These are phyloP conservation scores for Cardamine resedifolia DNA, from an alignment of 345 rosid species.

Conservation along the genomic window DNA sequence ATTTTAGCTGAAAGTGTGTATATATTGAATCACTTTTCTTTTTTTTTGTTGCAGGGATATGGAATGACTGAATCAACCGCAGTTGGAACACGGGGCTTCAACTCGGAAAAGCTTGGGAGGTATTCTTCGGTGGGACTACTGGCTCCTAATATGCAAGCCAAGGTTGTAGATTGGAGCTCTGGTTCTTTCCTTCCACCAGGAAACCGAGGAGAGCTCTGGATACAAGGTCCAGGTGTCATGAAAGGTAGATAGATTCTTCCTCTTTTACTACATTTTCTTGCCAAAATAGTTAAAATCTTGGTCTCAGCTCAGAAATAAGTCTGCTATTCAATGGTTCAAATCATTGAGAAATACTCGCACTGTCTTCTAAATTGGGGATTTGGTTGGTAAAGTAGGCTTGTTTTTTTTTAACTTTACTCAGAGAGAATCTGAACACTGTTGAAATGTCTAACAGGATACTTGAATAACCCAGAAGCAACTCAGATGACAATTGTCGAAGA, in stretches of 20 bases:
- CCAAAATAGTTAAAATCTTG: not conserved
- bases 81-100: constrained; percentile 80
- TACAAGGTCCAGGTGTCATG: constrained; percentile 80
- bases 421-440: not conserved
- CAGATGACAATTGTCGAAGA: constrained; percentile 52
- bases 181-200: constrained; percentile 69
- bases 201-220: constrained; percentile 73
- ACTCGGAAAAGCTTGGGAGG: constrained; percentile 40
- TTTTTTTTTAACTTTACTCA: not conserved
- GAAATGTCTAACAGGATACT: constrained; percentile 48
- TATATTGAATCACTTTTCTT: not conserved
- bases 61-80: constrained; percentile 89
- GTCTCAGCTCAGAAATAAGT: not conserved
- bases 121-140: constrained; percentile 71
- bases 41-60: constrained; percentile 58
- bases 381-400: not conserved
- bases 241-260: constrained; percentile 45
- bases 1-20: not conserved
- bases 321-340: not conserved
- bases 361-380: not conserved
- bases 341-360: not conserved
- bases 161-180: constrained; percentile 64
- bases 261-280: not conserved
- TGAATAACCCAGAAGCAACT: constrained; percentile 67
- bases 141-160: constrained; percentile 87